Conservation (phyloP, 1,284 basidiomycete genomes). For the Leccinum angustisporum region DNA sequence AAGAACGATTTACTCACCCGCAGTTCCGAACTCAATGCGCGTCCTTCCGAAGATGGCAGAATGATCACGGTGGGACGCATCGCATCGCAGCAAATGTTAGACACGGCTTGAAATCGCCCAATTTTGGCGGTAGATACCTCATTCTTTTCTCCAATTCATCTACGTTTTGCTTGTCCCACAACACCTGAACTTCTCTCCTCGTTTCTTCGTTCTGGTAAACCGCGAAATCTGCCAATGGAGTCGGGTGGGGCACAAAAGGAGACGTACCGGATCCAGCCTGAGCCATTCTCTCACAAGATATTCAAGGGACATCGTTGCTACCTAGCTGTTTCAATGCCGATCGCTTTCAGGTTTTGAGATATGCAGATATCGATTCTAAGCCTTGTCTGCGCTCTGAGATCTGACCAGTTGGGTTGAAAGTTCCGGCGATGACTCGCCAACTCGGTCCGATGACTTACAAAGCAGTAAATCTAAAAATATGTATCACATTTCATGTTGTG, state of each 20-base stretch:
- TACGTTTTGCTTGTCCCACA: constrained; percentile 46
- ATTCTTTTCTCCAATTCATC: constrained; percentile 58
- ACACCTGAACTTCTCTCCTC: constrained; percentile 49
- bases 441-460: no score
- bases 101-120: background rate
- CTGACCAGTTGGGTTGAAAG: background rate
- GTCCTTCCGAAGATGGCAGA: constrained; percentile 38
- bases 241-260: background rate
- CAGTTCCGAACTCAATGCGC: constrained; percentile 84
- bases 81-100: background rate
- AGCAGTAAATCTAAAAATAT: no score
- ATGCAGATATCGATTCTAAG: background rate
- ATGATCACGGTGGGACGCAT: background rate
- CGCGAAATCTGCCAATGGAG: background rate
- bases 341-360: background rate
- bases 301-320: constrained; percentile 34
- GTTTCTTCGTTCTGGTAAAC: constrained; percentile 52
- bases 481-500: no score
- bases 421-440: no score
- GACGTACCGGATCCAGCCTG: constrained; percentile 48
- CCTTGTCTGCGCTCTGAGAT: background rate
- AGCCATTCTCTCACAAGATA: constrained; percentile 57
- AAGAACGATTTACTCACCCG: constrained; percentile 49
- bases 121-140: constrained; percentile 40
- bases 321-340: background rate